These are phyloP conservation scores for Polygonum aviculare DNA, from an alignment of 148 eudicot genomes.

Conservation along the genomic window DNA sequence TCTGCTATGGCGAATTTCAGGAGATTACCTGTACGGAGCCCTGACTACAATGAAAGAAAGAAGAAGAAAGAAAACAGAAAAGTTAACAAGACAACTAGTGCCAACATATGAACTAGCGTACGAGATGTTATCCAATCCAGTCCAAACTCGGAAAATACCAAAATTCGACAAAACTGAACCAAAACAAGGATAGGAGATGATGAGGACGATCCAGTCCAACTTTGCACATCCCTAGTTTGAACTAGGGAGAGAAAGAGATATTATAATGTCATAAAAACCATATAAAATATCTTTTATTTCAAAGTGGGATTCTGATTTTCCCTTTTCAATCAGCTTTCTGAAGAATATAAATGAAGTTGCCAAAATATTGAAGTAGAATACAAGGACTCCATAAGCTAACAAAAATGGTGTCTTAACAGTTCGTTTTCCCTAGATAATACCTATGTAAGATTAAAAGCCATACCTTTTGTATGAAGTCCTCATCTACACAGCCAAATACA, in stretches of 20 bases:
- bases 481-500: slow-evolving; percentile 63
- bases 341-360: background rate
- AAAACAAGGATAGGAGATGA: too few relatives aligned
- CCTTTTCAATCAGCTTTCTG: background rate
- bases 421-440: background rate
- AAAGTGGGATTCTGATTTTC: too few relatives aligned
- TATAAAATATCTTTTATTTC: background rate
- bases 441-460: background rate
- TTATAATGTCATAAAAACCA: background rate
- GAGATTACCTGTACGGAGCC: slow-evolving; percentile 48
- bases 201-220: background rate
- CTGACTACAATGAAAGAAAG: slow-evolving; percentile 24
- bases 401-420: background rate
- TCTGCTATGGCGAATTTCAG: slow-evolving; percentile 55
- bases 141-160: background rate
- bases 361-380: background rate
- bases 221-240: background rate
- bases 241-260: background rate
- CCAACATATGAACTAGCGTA: background rate
- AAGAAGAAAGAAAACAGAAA: background rate
- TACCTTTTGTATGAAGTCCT: slow-evolving; percentile 67
- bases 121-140: background rate
- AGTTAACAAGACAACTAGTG: background rate
- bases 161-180: background rate
- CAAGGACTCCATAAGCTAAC: background rate